Conservation (phyloP, 2,329 filamentous ascomycete genomes). For the Sordariomycetes sp. region DNA sequence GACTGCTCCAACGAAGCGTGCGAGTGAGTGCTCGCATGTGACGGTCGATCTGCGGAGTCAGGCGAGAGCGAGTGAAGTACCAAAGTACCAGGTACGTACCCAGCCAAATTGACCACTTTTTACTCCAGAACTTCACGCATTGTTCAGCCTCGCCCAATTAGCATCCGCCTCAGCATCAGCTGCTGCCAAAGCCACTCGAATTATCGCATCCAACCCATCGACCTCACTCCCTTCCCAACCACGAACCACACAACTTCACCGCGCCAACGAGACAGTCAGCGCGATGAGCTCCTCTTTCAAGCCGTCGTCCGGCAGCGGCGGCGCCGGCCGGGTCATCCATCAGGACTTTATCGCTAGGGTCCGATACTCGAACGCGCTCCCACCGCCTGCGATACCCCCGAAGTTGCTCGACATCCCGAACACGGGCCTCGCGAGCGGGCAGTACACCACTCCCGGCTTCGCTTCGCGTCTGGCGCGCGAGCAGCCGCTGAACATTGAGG, state of each 20-base stretch:
- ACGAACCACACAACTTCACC: not conserved
- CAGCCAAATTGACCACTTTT: not conserved
- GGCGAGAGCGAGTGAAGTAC: not conserved
- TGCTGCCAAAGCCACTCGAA: not conserved
- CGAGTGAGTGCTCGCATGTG: not conserved
- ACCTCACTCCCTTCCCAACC: not conserved
- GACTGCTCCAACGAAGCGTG: no score
- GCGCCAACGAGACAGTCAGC: not conserved
- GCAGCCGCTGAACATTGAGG: slow-evolving; percentile 91
- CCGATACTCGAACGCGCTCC: slow-evolving; percentile 89
- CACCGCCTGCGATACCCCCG: slow-evolving; percentile 83
- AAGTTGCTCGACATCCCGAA: slow-evolving; percentile 97
- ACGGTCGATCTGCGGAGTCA: not conserved
- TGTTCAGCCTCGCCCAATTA: slow-evolving; percentile 2
- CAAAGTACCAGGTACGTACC: not conserved
- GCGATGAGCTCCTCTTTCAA: slow-evolving; percentile 2
- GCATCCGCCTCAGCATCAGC: not conserved
- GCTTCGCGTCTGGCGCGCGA: slow-evolving; percentile 80
- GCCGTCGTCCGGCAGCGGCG: slow-evolving; percentile 22
- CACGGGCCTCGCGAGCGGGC: slow-evolving; percentile 70
- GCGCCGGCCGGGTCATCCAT: slow-evolving; percentile 46
- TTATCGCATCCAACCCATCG: not conserved
- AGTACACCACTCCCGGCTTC: slow-evolving; percentile 85
- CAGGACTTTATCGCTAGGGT: slow-evolving; percentile 97
- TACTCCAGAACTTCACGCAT: not conserved